These are phyloP conservation scores for Carex myosuroides DNA, from an alignment of 176 grass and related monocot genomes.

Conservation along the genomic window DNA sequence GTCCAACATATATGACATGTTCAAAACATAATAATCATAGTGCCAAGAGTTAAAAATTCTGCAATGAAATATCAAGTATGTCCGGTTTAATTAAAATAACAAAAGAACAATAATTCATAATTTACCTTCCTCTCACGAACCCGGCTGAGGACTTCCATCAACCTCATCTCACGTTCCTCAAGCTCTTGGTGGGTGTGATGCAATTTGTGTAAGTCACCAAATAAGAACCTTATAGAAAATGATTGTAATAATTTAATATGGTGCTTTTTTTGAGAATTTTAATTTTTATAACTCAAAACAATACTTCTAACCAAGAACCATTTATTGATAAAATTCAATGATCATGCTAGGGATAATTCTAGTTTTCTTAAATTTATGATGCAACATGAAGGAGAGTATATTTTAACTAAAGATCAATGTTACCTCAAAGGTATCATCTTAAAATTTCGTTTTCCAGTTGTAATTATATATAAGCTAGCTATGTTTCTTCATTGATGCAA, in stretches of 20 bases:
- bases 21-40: background rate
- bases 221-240: background rate
- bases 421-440: background rate
- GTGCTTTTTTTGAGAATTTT: background rate
- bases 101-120: background rate
- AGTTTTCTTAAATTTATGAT: background rate
- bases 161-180: background rate
- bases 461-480: background rate
- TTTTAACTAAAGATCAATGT: background rate
- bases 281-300: background rate
- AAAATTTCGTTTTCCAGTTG: background rate
- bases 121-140: slow-evolving; percentile 8
- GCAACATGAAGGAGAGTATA: background rate
- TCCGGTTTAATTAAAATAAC: background rate
- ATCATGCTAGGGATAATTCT: background rate
- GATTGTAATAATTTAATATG: background rate
- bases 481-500: background rate
- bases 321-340: background rate
- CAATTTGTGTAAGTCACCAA: background rate
- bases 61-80: background rate
- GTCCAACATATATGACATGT: background rate
- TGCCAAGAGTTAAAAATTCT: background rate
- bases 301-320: background rate
- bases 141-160: background rate
- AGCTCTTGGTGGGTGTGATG: background rate